phyloP scores from a whole-genome alignment of 345 rosid genomes.

The Carallia pectinifolia region DNA sequence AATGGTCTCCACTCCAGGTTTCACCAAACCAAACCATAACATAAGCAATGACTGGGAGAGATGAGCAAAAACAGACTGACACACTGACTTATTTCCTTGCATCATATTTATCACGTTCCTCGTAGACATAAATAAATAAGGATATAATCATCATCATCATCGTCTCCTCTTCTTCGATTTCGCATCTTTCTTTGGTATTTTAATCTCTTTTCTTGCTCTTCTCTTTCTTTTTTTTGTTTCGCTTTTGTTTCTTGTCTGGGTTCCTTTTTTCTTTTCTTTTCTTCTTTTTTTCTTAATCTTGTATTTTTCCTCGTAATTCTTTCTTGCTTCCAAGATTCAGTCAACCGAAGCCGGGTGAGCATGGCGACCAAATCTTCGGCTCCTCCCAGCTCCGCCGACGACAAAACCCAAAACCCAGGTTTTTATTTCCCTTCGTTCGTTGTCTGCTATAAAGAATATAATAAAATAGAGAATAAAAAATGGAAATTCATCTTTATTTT shows the following conservation, averaged over 20 bases:
- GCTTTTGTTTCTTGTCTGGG: not conserved
- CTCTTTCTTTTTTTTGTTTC: not conserved
- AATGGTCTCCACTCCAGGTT: too few species aligned
- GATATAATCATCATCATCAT: not conserved
- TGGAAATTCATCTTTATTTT: not conserved
- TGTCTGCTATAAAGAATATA: not conserved
- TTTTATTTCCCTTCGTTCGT: not conserved
- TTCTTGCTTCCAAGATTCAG: constrained; percentile 1
- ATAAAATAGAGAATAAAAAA: not conserved
- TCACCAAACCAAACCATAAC: too few species aligned
- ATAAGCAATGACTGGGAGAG: not conserved
- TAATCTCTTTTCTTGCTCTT: not conserved
- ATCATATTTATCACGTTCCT: not conserved
- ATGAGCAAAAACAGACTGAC: constrained; percentile 30
- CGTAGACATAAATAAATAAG: not conserved
- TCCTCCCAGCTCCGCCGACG: constrained; percentile 28
- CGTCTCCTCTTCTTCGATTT: not conserved
- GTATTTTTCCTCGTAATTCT: too few species aligned
- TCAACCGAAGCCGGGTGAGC: constrained; percentile 6
- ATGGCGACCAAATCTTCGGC: constrained; percentile 44
- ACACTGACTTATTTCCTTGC: too few species aligned
- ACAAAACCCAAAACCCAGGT: constrained; percentile 36
- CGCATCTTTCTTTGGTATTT: not conserved
- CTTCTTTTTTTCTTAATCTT: too few species aligned
- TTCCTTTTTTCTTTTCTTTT: too few species aligned